Conservation (phyloP, 345 rosid genomes). For the Aquilaria yunnanensis region DNA sequence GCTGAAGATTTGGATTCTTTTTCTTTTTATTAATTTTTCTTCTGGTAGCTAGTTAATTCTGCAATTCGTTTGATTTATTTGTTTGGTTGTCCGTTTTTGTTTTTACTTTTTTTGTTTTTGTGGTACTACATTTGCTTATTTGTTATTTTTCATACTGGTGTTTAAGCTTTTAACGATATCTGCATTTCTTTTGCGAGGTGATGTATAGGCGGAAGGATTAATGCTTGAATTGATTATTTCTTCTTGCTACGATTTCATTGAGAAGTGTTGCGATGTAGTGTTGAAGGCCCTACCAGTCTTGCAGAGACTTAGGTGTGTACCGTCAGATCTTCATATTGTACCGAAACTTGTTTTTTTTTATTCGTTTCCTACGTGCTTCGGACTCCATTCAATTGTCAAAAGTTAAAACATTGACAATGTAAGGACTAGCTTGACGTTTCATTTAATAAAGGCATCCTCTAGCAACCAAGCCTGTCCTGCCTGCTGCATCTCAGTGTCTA, state of each 20-base stretch:
- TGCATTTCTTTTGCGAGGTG: conserved; percentile 8
- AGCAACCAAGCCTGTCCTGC: too few species aligned
- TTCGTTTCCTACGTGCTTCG: too few species aligned
- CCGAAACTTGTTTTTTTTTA: not conserved
- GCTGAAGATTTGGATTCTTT: not conserved
- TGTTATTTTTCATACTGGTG: not conserved
- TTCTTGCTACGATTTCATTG: conserved; percentile 71
- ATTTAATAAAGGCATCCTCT: too few species aligned
- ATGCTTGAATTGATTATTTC: conserved; percentile 54
- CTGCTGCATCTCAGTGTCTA: too few species aligned
- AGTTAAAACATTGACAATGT: too few species aligned
- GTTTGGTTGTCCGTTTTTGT: not conserved
- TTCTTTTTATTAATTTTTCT: not conserved
- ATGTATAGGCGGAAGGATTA: conserved; percentile 77
- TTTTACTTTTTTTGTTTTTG: not conserved
- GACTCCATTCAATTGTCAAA: too few species aligned
- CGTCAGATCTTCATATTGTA: not conserved
- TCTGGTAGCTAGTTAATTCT: not conserved
- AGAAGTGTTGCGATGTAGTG: conserved; percentile 53
- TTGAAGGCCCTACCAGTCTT: conserved; percentile 56
- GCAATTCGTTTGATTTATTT: not conserved
- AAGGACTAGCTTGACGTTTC: too few species aligned
- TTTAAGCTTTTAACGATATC: conserved; percentile 11
- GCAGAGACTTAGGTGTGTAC: conserved; percentile 59
- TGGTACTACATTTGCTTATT: not conserved